Evolutionary conservation across 495 filamentous ascomycete species (phyloP).

Genomic region (Aspergillus leporis): DNA sequence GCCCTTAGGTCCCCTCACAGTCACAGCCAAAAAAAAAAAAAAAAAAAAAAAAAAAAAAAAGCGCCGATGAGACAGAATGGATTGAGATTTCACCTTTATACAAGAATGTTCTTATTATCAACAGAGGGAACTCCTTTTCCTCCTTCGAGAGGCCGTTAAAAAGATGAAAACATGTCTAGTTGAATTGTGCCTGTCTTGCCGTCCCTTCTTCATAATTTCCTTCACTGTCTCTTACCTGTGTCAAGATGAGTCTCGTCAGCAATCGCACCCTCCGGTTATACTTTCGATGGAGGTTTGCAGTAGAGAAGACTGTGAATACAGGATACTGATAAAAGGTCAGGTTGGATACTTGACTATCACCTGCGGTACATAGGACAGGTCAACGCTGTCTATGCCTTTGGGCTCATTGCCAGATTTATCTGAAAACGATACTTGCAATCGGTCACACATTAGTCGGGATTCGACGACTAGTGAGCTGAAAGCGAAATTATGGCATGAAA

Average conservation of each 20-base stretch:
- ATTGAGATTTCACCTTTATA: too few species aligned
- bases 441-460: constrained; percentile 14
- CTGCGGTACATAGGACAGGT: constrained; percentile 15
- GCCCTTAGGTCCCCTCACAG: too few species aligned
- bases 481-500: constrained; percentile 2
- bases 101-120: too few species aligned
- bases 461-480: constrained; percentile 6
- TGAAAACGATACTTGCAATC: constrained; percentile 10
- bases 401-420: constrained; percentile 16
- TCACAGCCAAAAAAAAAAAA: too few species aligned
- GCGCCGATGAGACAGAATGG: too few species aligned
- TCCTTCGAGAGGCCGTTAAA: too few species aligned
- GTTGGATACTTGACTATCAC: constrained; percentile 16
- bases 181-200: not conserved
- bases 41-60: too few species aligned
- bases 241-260: constrained; percentile 10
- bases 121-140: too few species aligned
- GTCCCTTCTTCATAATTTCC: not conserved
- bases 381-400: constrained; percentile 18
- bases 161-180: too few species aligned
- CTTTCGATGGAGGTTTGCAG: constrained; percentile 20
- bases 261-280: constrained; percentile 11
- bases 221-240: constrained; percentile 7
- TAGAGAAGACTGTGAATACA: constrained; percentile 18
- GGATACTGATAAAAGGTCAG: constrained; percentile 15